Base-by-base conservation (phyloP, 108 stramenopile genomes). In the Craspedostauros australis region DNA sequence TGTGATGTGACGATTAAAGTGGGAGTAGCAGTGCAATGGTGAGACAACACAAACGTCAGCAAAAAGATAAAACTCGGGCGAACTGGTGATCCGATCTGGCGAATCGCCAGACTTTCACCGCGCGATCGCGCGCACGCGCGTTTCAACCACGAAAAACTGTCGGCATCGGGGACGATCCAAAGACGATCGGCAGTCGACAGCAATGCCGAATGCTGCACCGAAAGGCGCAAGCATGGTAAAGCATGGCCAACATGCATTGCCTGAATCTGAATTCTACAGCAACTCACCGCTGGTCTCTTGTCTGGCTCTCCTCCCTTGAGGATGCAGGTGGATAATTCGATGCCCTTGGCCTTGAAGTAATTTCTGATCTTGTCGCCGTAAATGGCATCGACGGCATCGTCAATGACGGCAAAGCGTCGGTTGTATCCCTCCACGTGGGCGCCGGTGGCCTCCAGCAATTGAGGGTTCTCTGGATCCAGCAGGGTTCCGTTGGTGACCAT, bases 341-440 rank as follows among this genome's bases (percentile, higher is more conserved):
- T 80, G n/a, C 79, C 77, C 38, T 74, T 57, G 3, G 53, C 62
- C 14, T 20, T 36, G 60, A 93, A 93, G 60, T 93, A 93, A 14
- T 41, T 46, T 9, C 54, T 49, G 20, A 93, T 86, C 38, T 73
- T 70, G 4, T 75, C 66, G 3, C 82, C 85, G 46, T 90, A 83
- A 32, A 86, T 54, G 19, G 23, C 46, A 32, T 88, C 64, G n/a
- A 93, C 75, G 18, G 64, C 84, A 2, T 69, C 66, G 69, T 93
- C 92, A 11, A 93, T 72, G 21, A 90, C 88, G 15, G 87, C 82
- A 70, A 89, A 93, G 3, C 88, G 72, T 23, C 78, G 73, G 47
- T 86, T 88, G 66, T 91, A 88, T 11, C 77, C 90, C 49, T 88
- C 86, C 1, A 70, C 56, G 46, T 80, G 85, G 7, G 73, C 63